Base-by-base conservation (phyloP, 257 asterid species). In the Marsdenia floribunda region DNA sequence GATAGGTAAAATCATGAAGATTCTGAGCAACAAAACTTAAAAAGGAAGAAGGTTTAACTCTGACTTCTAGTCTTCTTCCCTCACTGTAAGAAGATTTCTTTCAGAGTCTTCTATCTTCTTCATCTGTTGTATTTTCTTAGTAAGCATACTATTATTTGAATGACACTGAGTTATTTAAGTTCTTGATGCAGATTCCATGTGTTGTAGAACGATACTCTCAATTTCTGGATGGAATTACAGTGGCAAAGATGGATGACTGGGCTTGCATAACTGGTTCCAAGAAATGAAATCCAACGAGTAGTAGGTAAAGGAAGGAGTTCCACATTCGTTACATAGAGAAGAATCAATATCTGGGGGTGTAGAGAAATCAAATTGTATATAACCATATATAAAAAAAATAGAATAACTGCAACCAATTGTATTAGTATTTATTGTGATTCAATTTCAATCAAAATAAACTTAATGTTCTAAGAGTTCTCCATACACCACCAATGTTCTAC, bases 231-330 rank as follows among this genome's bases (percentile, higher is more conserved):
- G 82, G 75, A 71, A 82, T 91, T 68, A 82, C 72, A 16, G 87
- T 91, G 68, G 58, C 90, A 26, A 78, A 80, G 86, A 80, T 88
- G 90, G 94, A 91, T 78, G 97, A 86, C 46, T 93, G 98, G 97
- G 97, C 96, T 74, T 93, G 97, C 85, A 79, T 90, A 73, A 89
- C 84, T 76, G 98, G 97, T 77, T 72, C 70, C n/a, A 93, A 86
- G 88, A 93, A 83, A 81, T 65, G 74, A 76, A 52, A 15, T 65
- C 26, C 29, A 6, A 52, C 21, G 44, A 14, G 5, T 67, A 58
- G 57, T 24, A 61, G 50, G 6, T 42, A 42, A 40, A 77, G 50
- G 61, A 65, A 40, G 10, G 4, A 37, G 12, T 26, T 33, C 38
- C 44, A 44, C 50, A 10, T 26, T 24, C 35, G 6, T 37, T 13